These are phyloP conservation scores for Vitis hybrid DNA, from an alignment of 177 flowering plant genomes.

Conservation along the genomic window DNA sequence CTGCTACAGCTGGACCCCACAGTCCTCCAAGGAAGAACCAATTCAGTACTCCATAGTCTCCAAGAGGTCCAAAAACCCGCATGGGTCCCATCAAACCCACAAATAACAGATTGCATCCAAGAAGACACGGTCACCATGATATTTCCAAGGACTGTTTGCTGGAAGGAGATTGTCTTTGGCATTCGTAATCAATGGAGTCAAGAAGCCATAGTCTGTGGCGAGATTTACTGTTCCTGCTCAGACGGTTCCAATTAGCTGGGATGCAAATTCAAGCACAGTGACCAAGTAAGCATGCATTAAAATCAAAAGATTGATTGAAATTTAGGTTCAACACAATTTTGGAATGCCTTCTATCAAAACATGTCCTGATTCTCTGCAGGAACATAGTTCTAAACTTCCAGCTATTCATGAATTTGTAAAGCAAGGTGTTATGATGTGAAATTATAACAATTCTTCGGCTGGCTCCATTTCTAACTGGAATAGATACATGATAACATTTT, in stretches of 20 bases:
- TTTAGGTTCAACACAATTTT: too few species aligned
- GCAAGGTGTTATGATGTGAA: too few species aligned
- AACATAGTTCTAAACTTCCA: too few species aligned
- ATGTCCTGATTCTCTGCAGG: too few species aligned
- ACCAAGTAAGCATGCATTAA: background rate
- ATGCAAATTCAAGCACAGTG: background rate
- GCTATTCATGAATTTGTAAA: too few species aligned
- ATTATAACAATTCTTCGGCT: too few species aligned
- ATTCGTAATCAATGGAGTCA: constrained; percentile 22
- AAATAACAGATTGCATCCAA: constrained; percentile 49
- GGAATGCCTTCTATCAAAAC: too few species aligned
- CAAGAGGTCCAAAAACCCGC: constrained; percentile 31
- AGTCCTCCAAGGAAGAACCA: constrained; percentile 51
- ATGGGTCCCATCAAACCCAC: constrained; percentile 47
- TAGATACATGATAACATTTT: too few species aligned
- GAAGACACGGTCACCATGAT: constrained; percentile 35
- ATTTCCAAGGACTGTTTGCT: constrained; percentile 42
- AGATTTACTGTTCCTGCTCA: constrained; percentile 29
- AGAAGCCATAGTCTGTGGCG: constrained; percentile 29
- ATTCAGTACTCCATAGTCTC: constrained; percentile 32
- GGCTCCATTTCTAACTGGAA: too few species aligned
- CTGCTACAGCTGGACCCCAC: constrained; percentile 19
- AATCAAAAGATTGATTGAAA: too few species aligned
- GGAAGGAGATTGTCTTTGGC: constrained; percentile 29
- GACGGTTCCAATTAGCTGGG: constrained; percentile 32